These are phyloP conservation scores for Colletotrichum tropicicola DNA, from an alignment of 2,329 filamentous ascomycete species.

Conservation along the genomic window DNA sequence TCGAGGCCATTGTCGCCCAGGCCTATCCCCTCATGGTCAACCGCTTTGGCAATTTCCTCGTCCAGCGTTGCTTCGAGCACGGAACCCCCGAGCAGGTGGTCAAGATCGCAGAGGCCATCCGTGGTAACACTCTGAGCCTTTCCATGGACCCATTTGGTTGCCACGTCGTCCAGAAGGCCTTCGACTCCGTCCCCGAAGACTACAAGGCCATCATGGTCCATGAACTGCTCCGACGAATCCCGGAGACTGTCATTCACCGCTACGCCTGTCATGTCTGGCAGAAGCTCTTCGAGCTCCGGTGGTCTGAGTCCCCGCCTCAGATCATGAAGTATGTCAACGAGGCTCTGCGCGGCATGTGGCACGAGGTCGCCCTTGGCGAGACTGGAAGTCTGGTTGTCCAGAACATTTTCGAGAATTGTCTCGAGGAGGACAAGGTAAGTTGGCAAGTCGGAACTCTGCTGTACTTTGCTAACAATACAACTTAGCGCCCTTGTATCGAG, in stretches of 20 bases:
- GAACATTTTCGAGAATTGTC: slow-evolving; percentile 99
- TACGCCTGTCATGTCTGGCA: slow-evolving; percentile 99
- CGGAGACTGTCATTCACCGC: slow-evolving; percentile 96
- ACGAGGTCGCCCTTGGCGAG: slow-evolving; percentile 95
- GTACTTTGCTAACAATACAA: slow-evolving; percentile 29
- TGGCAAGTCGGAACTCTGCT: background rate
- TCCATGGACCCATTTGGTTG: slow-evolving; percentile 99
- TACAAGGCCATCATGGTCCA: slow-evolving; percentile 99
- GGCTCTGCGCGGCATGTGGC: slow-evolving; percentile 95
- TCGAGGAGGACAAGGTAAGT: slow-evolving; percentile 95
- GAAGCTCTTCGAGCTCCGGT: slow-evolving; percentile 97
- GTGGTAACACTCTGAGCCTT: slow-evolving; percentile 90
- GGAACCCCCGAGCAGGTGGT: slow-evolving; percentile 94
- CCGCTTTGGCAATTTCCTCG: slow-evolving; percentile 97
- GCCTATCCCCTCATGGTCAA: slow-evolving; percentile 98
- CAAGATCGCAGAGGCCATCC: slow-evolving; percentile 92
- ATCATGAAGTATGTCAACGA: slow-evolving; percentile 99
- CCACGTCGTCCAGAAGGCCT: slow-evolving; percentile 98
- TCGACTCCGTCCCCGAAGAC: slow-evolving; percentile 95
- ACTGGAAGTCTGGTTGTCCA: slow-evolving; percentile 98
- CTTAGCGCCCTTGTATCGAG: slow-evolving; percentile 93
- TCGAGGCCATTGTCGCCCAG: slow-evolving; percentile 94
- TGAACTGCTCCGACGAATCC: slow-evolving; percentile 92
- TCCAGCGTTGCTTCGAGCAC: slow-evolving; percentile 98
- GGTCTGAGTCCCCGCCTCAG: slow-evolving; percentile 92